Evolutionary conservation across 345 rosid species (phyloP).

Genomic region (Ricinus communis): DNA sequence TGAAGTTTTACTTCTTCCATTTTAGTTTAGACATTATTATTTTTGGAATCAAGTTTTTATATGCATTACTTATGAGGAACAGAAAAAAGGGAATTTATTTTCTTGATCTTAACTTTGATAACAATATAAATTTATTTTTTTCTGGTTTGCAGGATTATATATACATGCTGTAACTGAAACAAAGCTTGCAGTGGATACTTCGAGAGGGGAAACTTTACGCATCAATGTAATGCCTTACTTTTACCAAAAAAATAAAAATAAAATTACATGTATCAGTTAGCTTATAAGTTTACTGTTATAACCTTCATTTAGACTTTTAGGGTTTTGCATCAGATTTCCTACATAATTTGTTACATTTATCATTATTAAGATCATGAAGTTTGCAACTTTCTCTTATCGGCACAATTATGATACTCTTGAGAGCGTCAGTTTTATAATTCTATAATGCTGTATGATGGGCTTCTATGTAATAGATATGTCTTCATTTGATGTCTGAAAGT

Average conservation of each 20-base stretch:
- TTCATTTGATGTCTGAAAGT: constrained; percentile 21
- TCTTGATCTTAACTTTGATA: too few species aligned
- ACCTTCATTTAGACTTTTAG: not conserved
- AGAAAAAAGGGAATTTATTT: too few species aligned
- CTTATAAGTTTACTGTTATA: not conserved
- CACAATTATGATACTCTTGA: too few species aligned
- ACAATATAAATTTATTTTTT: too few species aligned
- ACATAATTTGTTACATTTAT: not conserved
- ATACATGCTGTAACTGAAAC: constrained; percentile 84
- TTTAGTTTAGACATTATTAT: too few species aligned
- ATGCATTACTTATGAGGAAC: too few species aligned
- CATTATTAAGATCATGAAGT: not conserved
- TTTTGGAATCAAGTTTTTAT: too few species aligned
- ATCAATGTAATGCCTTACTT: constrained; percentile 61
- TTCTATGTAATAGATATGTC: not conserved
- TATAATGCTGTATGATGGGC: not conserved
- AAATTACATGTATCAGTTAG: not conserved
- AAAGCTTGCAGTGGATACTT: constrained; percentile 92
- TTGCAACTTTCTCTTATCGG: too few species aligned
- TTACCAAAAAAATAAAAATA: too few species aligned
- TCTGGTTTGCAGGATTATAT: constrained; percentile 54
- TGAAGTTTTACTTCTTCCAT: too few species aligned
- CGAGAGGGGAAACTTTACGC: constrained; percentile 84
- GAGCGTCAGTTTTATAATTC: too few species aligned
- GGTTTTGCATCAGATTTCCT: constrained; percentile 7